phyloP scores from a whole-genome alignment of 257 asterid genomes.

The Solanum bulbocastanum region DNA sequence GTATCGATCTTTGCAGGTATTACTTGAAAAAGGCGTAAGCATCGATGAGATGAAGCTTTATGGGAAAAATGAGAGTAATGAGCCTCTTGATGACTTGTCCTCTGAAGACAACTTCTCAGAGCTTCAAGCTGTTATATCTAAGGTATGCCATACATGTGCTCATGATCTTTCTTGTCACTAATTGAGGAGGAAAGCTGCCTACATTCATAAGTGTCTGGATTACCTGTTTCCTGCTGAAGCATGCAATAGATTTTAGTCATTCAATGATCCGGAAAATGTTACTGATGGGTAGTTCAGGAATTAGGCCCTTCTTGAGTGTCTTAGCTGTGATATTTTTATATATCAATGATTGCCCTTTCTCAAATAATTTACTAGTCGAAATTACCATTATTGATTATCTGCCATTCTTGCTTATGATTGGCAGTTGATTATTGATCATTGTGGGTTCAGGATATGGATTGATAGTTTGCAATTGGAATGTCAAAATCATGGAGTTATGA shows the following conservation, averaged over 20 bases:
- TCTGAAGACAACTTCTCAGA: constrained; percentile 50
- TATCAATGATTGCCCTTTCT: background rate
- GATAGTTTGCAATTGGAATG: background rate
- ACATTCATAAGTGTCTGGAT: background rate
- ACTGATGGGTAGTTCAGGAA: background rate
- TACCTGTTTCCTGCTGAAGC: background rate
- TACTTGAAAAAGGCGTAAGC: constrained; percentile 62
- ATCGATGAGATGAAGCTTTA: constrained; percentile 78
- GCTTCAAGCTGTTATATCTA: constrained; percentile 58
- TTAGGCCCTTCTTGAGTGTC: background rate
- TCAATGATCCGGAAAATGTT: background rate
- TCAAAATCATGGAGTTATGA: background rate
- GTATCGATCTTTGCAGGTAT: constrained; percentile 36
- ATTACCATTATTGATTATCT: background rate
- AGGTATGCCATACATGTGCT: constrained; percentile 37
- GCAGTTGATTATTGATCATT: background rate
- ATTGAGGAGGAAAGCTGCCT: background rate
- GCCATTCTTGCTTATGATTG: background rate
- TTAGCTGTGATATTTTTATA: background rate
- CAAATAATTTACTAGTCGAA: background rate
- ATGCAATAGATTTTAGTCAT: background rate
- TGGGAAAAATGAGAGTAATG: constrained; percentile 59
- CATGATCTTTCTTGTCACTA: background rate
- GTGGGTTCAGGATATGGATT: background rate
- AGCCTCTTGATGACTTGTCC: constrained; percentile 56